phyloP scores from a whole-genome alignment of 106 monocot genomes.

The Dendrobium chrysotoxum region DNA sequence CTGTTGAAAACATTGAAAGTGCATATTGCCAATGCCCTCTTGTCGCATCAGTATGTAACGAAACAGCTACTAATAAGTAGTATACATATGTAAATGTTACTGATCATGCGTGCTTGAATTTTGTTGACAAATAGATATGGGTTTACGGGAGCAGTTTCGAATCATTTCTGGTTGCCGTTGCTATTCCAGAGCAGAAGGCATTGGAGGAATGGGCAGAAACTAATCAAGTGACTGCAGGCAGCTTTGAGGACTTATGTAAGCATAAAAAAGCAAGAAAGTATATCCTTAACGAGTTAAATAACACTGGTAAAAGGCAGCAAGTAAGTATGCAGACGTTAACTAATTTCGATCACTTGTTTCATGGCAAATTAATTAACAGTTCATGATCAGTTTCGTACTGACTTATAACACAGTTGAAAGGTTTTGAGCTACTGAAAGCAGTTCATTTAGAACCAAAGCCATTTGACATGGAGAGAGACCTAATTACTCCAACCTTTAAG shows the following conservation, averaged over 20 bases:
- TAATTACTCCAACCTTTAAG: conserved; percentile 91
- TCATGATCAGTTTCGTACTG: no score
- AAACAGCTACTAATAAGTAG: background rate
- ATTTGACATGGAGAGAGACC: conserved; percentile 82
- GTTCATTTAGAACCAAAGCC: conserved; percentile 64
- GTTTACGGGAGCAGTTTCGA: conserved; percentile 95
- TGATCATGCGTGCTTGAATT: no score
- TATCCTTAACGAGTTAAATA: conserved; percentile 71
- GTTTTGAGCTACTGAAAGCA: conserved; percentile 85
- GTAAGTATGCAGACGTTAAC: conserved; percentile 17
- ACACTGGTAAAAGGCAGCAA: conserved; percentile 42
- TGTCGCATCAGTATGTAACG: conserved; percentile 41
- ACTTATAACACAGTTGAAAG: conserved; percentile 46
- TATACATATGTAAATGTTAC: no score
- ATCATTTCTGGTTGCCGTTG: conserved; percentile 79
- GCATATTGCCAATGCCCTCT: conserved; percentile 56
- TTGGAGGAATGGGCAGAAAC: conserved; percentile 78
- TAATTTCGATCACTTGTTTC: no score
- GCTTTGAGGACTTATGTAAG: conserved; percentile 60
- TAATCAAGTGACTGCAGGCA: conserved; percentile 34
- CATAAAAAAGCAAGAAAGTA: conserved; percentile 53
- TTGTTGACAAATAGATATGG: conserved; percentile 36
- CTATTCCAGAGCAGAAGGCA: conserved; percentile 65
- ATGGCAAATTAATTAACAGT: no score
- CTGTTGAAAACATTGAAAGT: conserved; percentile 77